Evolutionary conservation across 1,284 basidiomycete genomes (phyloP).

Genomic region (Nidula niveotomentosa): DNA sequence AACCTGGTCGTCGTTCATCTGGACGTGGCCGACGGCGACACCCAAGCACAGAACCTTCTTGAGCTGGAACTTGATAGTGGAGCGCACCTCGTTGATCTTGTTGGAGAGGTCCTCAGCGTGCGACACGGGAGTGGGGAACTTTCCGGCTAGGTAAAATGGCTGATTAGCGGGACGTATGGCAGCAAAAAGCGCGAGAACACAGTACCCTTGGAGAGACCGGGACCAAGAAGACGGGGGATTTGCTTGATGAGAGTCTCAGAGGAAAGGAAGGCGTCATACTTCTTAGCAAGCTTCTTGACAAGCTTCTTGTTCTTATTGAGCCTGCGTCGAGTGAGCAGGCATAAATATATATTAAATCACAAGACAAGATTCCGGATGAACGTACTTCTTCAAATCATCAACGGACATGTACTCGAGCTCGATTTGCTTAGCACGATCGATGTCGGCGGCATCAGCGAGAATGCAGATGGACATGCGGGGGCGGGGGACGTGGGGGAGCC

Average conservation of each 20-base stretch:
- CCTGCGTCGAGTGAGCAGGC: slow-evolving; percentile 33
- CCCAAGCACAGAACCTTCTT: slow-evolving; percentile 99
- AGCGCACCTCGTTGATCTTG: slow-evolving; percentile 96
- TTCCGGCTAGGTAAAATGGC: slow-evolving; percentile 69
- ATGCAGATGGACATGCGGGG: slow-evolving; percentile 99
- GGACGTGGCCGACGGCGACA: slow-evolving; percentile 59
- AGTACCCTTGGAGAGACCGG: slow-evolving; percentile 96
- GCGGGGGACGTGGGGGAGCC: slow-evolving; percentile 95
- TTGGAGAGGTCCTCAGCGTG: slow-evolving; percentile 90
- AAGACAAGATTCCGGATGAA: slow-evolving; percentile 3
- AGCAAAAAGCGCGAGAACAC: slow-evolving; percentile 1
- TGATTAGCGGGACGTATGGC: neutral
- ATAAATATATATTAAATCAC: neutral
- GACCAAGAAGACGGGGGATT: slow-evolving; percentile 98
- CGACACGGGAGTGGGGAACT: slow-evolving; percentile 98
- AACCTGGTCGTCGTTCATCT: slow-evolving; percentile 84
- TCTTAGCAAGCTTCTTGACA: slow-evolving; percentile 99
- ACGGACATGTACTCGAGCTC: slow-evolving; percentile 99
- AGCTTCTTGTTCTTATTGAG: slow-evolving; percentile 99
- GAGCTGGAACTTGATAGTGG: slow-evolving; percentile 99
- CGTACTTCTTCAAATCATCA: slow-evolving; percentile 98
- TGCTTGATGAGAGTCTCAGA: slow-evolving; percentile 99
- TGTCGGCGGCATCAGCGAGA: slow-evolving; percentile 98
- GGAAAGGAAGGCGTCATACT: slow-evolving; percentile 98
- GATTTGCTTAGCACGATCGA: slow-evolving; percentile 98